Base-by-base conservation (phyloP, 2,329 filamentous ascomycete genomes). In the Exophiala aquamarina region DNA sequence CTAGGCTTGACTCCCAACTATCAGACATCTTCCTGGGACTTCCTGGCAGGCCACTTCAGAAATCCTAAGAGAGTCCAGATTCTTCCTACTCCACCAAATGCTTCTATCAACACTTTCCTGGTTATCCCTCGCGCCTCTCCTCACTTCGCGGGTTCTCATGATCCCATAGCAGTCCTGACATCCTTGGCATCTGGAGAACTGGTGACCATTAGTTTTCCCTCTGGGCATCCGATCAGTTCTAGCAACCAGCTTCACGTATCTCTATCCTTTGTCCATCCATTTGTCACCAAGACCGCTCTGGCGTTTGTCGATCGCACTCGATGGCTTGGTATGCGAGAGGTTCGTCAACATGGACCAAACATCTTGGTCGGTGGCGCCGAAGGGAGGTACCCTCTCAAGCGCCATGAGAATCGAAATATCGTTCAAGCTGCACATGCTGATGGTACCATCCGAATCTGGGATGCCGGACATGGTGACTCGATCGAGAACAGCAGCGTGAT, bases 301-400 rank as follows among this genome's bases (percentile, higher is more conserved):
- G 79, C 88, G 8, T 79, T 81, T 10, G 74, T 97, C 9, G 84
- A 89, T 38, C 82, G 93, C 20, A 82, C 82, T 6, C 79, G 84
- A 54, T 98, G 93, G 93, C 78, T 97, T 11, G 88, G 89, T 3
- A 86, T 97, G 82, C 81, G 82, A n/a, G 93, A 97, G 66, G 86
- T 81, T 55, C 81, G 92, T 31, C 79, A 83, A 34, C 83, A 87
- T 59, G 91, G 91, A 1, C 90, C 91, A 33, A 77, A 78, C 8
- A 76, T 98, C 29, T 67, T 95, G 2, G 81, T 82, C 55, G 93
- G 93, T 44, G 93, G 93, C 6, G 85, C 83, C 2, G 84, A 87
- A 63, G 84, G 80, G 2, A 75, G 77, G 4, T 81, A 83, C 54
- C 81, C 84, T 5, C 72, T 88, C 32, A 87, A 89, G 59, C 76